These are phyloP conservation scores for Pseudogymnoascus verrucosus DNA, from an alignment of 2,329 filamentous ascomycete genomes.

Conservation along the genomic window DNA sequence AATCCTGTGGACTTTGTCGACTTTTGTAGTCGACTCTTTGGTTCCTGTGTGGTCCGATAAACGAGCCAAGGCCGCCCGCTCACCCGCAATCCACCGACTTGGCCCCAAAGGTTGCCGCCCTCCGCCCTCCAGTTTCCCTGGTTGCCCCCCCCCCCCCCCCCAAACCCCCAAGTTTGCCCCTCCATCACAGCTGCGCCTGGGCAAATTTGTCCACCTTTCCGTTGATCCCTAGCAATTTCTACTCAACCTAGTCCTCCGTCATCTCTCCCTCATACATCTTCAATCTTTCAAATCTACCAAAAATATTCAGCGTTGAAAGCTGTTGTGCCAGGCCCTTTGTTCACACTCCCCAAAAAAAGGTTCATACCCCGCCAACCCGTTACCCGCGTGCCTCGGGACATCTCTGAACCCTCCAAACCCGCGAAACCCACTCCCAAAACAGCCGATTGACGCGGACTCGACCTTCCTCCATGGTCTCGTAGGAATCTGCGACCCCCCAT, in stretches of 20 bases:
- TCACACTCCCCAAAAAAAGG: not conserved
- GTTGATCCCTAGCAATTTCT: not conserved
- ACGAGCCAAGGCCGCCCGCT: constrained; percentile 4
- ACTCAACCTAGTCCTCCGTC: not conserved
- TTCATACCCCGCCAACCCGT: not conserved
- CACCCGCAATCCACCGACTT: constrained; percentile 8
- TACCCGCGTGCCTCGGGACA: constrained; percentile 4
- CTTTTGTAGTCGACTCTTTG: not conserved
- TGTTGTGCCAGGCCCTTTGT: not conserved
- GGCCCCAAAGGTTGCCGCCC: not conserved
- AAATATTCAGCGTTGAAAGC: not conserved
- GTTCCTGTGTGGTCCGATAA: not conserved
- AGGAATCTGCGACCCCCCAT: constrained; percentile 3
- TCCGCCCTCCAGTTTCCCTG: not conserved
- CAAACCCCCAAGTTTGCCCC: not conserved
- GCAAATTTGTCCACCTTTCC: not conserved
- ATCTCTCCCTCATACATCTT: not conserved
- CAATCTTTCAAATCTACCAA: not conserved
- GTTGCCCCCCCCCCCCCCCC: not conserved
- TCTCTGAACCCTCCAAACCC: not conserved
- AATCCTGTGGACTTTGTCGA: not conserved
- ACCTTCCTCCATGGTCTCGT: constrained; percentile 6
- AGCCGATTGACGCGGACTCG: constrained; percentile 1
- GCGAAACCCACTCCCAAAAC: not conserved
- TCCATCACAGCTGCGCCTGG: not conserved